Evolutionary conservation across 1,284 basidiomycete species (phyloP).

Genomic region (Trametes versicolor): DNA sequence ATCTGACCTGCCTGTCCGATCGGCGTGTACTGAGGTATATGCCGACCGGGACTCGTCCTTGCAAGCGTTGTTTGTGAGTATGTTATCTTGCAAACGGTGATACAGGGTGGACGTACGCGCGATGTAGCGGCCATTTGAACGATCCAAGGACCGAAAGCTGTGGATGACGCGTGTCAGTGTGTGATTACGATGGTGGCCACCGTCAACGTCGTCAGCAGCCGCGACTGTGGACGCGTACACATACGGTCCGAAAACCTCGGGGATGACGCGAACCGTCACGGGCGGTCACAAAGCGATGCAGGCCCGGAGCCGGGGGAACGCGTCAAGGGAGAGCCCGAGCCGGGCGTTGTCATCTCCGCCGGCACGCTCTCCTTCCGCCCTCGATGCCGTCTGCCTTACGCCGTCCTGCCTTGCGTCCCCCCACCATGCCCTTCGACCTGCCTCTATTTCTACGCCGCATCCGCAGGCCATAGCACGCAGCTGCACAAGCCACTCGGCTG

Average conservation of each 20-base stretch:
- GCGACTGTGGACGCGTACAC: not conserved
- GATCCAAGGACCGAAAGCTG: no score
- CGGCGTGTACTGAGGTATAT: not conserved
- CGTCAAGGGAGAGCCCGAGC: constrained; percentile 9
- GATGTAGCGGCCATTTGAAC: not conserved
- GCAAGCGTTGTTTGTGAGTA: not conserved
- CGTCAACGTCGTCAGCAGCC: not conserved
- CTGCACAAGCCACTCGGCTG: not conserved
- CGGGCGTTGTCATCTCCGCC: constrained; percentile 1
- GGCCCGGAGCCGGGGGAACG: constrained; percentile 14
- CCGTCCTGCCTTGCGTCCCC: not conserved
- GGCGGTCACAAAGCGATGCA: constrained; percentile 3
- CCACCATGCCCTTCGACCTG: not conserved
- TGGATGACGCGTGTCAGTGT: not conserved
- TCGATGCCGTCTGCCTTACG: constrained; percentile 13
- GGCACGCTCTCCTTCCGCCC: not conserved
- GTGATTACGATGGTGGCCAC: not conserved
- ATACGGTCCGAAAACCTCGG: not conserved
- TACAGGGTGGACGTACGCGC: not conserved
- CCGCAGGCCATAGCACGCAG: not conserved
- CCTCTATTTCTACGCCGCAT: not conserved
- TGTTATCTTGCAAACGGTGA: not conserved
- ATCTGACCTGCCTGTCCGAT: not conserved
- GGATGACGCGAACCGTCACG: constrained; percentile 15
- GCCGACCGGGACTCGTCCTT: not conserved